Percentiles rank a stretch among this genome's conserved stretches.
Evolutionary conservation across 345 rosid genomes (phyloP).

Genomic region (Eucalyptus tenuipes): DNA sequence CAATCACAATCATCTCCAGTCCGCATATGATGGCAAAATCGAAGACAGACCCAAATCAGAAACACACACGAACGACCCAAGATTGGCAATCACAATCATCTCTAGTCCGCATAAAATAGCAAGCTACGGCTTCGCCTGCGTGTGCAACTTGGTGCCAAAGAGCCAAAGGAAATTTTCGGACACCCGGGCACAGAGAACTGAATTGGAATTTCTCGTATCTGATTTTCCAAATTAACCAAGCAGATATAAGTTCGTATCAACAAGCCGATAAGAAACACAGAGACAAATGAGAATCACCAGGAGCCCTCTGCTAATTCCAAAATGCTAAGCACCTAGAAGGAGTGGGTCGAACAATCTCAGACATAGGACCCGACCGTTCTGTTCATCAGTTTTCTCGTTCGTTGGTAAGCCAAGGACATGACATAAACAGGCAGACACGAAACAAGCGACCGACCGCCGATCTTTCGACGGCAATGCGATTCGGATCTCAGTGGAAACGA

Average conservation of each 20-base stretch:
- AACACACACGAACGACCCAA: no score
- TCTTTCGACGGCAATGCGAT: neutral
- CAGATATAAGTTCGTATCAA: neutral
- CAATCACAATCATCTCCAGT: neutral
- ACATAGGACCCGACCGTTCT: neutral
- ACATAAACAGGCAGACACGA: neutral
- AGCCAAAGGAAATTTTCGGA: neutral
- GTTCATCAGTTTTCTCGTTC: neutral
- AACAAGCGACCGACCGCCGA: neutral
- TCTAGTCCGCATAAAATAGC: neutral
- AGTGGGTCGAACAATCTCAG: neutral
- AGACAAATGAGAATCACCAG: neutral
- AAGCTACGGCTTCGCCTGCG: neutral
- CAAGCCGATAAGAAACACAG: neutral
- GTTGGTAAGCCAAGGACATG: neutral
- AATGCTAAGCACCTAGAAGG: neutral
- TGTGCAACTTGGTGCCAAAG: neutral
- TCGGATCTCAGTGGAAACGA: neutral
- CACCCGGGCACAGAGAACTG: neutral
- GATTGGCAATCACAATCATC: no score
- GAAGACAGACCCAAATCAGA: no score
- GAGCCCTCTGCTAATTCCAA: neutral
- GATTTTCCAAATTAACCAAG: neutral
- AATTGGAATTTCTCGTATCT: neutral
- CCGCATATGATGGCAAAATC: neutral